Evolutionary conservation across 2,329 filamentous ascomycete genomes (phyloP), one percentile per base, ranked within the genome.

Genomic region (Alternaria sp.): DNA sequence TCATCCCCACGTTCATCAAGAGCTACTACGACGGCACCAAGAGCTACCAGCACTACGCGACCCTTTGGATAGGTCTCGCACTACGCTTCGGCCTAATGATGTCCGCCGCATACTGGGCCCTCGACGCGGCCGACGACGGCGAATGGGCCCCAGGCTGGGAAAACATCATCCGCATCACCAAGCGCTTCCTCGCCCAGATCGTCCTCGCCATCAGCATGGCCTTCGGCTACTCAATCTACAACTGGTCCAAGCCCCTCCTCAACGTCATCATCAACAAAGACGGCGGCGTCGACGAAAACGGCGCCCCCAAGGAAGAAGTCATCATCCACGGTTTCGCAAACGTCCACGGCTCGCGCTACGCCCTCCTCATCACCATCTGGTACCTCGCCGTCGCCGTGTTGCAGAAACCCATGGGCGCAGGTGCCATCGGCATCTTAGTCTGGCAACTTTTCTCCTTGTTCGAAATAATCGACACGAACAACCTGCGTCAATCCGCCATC

Each of bases 321-420:
- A 92, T 91, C 30, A 91, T 97, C 63, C 86, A 97, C 17, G 96
- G 96, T 47, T 98, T 96, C 80, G 92, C 91, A 67, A 99, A 99
- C 75, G 89, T 93, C n/a, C 90, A 97, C 74, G 96, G 96, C 61
- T 91, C 93, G 1, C 91, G 95, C 26, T 98, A 96, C 81, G 90
- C 97, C 69, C 84, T 98, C 32, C 86, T 98, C 7, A 87, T 93
- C 3, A 84, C 93, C 69, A 93, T 94, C 76, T 89, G 96, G 79
- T 86, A 93, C 25, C 86, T 92, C 9, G 91, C 89, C 1, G 88
- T 93, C 61, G 87, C 93, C 57, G 86, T 97, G 8, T 86, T 98
- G 25, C 91, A 95, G 67, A 98, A 98, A 79, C 96, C 96, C 15
- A 96, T 99, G 92, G 96, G 96, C 55, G 90, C 90, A 61, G 94